A percentile compares a stretch with the other conserved stretches of the same genome.
Conservation (phyloP, 345 rosid species). For the Populus simonii region DNA sequence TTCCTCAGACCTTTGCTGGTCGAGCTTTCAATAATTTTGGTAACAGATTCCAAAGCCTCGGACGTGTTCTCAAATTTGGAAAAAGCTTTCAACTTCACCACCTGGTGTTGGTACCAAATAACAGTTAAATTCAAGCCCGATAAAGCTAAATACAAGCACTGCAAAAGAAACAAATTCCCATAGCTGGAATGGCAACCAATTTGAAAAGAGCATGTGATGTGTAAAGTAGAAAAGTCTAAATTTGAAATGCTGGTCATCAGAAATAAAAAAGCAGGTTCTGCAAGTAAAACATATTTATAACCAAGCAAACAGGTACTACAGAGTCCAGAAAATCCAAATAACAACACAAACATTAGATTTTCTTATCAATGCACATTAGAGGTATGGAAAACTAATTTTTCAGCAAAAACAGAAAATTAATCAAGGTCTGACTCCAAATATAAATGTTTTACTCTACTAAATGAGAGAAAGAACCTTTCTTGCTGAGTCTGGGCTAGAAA, state of each 20-base stretch:
- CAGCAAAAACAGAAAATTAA: neutral
- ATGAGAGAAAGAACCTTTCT: conserved; percentile 42
- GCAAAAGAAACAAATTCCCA: neutral
- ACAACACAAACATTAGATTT: neutral
- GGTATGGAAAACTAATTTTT: neutral
- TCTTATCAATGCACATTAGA: neutral
- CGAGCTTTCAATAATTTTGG: conserved; percentile 65
- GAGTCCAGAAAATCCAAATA: neutral
- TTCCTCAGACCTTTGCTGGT: conserved; percentile 78
- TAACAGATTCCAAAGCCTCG: conserved; percentile 76
- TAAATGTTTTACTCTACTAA: no score
- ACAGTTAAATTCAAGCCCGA: neutral
- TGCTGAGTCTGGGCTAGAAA: conserved; percentile 52
- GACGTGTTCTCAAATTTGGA: conserved; percentile 85
- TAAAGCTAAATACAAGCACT: neutral
- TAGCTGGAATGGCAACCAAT: neutral
- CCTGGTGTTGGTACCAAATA: conserved; percentile 29
- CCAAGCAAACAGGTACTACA: neutral
- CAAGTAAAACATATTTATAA: neutral
- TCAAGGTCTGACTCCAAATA: neutral
- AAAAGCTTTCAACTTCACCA: conserved; percentile 81
- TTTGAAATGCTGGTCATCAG: neutral
- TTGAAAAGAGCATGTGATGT: neutral
- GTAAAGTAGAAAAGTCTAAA: neutral
- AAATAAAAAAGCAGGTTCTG: neutral